phyloP scores from a whole-genome alignment of 225 moss, liverwort and hornwort species.

The Lunularia cruciata region DNA sequence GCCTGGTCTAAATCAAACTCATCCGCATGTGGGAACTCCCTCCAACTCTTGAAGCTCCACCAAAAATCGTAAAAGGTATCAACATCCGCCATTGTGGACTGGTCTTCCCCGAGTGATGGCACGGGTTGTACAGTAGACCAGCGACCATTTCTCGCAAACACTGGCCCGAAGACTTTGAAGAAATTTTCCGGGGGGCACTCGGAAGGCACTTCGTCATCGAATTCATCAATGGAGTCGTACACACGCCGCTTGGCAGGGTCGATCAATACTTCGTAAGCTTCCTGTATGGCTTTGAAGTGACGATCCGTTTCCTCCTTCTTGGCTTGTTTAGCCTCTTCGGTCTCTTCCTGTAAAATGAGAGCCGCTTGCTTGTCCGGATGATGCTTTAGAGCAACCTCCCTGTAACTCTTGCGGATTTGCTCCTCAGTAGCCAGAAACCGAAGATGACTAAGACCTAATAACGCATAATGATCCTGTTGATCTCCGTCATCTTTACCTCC shows the following conservation, averaged over 20 bases:
- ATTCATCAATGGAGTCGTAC: conserved; percentile 94
- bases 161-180: conserved; percentile 80
- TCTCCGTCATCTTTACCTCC: conserved; percentile 63
- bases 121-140: conserved; percentile 88
- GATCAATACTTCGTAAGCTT: conserved; percentile 90
- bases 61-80: conserved; percentile 93
- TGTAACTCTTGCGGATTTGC: conserved; percentile 96
- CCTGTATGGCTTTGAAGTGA: conserved; percentile 89
- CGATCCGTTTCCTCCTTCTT: conserved; percentile 97
- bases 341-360: conserved; percentile 74
- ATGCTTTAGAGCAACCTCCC: conserved; percentile 91
- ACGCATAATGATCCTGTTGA: conserved; percentile 89
- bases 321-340: conserved; percentile 60
- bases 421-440: conserved; percentile 93
- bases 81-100: conserved; percentile 53
- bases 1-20: conserved; percentile 96
- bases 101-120: conserved; percentile 71
- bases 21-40: conserved; percentile 97
- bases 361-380: conserved; percentile 96
- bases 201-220: conserved; percentile 93
- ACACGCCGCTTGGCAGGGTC: conserved; percentile 84
- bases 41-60: conserved; percentile 94
- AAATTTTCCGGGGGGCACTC: conserved; percentile 78
- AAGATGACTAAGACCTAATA: conserved; percentile 81
- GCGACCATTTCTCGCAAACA: conserved; percentile 89